Conservation (phyloP, 2,329 filamentous ascomycete species). For the Scytalidium lignicola region DNA sequence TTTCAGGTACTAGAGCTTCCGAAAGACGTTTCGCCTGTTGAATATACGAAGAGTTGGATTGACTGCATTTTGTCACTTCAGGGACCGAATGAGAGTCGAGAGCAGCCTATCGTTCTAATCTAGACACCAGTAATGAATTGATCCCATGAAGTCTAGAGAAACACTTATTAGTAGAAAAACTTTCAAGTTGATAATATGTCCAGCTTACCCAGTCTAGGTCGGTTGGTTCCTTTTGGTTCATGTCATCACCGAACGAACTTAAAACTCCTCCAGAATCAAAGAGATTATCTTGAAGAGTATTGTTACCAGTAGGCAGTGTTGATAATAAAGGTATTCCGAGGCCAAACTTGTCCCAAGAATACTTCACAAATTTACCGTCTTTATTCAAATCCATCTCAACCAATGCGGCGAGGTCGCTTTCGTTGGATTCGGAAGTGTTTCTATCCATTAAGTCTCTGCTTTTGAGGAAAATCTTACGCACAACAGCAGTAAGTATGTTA, state of each 20-base stretch:
- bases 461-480: slow-evolving; percentile 6
- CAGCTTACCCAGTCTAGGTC: slow-evolving; percentile 4
- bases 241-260: not conserved
- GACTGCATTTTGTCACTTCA: too few species aligned
- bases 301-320: not conserved
- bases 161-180: not conserved
- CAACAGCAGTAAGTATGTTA: slow-evolving; percentile 13
- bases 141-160: slow-evolving; percentile 1
- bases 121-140: not conserved
- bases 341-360: not conserved
- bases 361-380: not conserved
- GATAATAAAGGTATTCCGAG: not conserved
- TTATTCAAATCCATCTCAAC: not conserved
- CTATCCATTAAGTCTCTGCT: not conserved
- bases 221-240: not conserved
- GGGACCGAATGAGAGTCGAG: too few species aligned
- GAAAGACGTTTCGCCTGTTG: too few species aligned
- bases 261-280: not conserved
- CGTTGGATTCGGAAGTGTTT: not conserved
- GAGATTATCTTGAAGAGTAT: not conserved
- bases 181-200: not conserved
- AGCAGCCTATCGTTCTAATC: not conserved
- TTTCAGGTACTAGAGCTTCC: too few species aligned
- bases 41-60: too few species aligned
- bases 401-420: not conserved